Base-by-base conservation (phyloP, 345 rosid species). In the Lepidium didymum region DNA sequence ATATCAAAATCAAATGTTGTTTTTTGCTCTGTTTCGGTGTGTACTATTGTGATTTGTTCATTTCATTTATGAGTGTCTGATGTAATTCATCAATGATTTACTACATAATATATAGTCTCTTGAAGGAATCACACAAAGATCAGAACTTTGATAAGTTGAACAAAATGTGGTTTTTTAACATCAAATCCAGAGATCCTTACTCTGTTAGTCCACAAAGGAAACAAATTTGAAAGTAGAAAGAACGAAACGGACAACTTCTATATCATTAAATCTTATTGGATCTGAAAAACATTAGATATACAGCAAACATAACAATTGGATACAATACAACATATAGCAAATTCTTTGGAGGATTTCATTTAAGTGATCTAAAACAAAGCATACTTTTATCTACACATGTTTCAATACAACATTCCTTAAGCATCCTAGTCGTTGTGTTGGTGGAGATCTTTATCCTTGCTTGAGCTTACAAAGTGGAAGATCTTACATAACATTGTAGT, bases 1-100 rank as follows among this genome's bases (percentile, higher is more conserved):
- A 37, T 35, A 64, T 45, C 64, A 72, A 40, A 18, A 60, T 60
- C 77, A 67, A 67, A 16, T 60, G 63, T 74, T 56, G 73, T 31
- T 47, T 47, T 47, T 51, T 33, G 47, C 43, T 73, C 62, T 73
- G 55, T 64, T 38, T 57, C 52, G 3, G 7, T 57, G 10, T 13
- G 57, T 29, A 10, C 19, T 59, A 12, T 18, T 68, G 25, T 60
- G 68, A 67, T 74, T 67, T 67, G 36, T 74, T 74, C 64, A 54
- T 53, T 68, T 62, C 43, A 67, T 40, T 41, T 16, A 5, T 53
- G 12, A 3, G 40, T 11, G 58, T 58, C 38, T 50, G 12, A 34
- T 66, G 60, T 65, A 33, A 33, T 63, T 44, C 37, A 56, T 23
- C 41, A 57, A n/a, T 52, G 57, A n/a, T 31, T 7, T 41, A 41